A percentile compares a stretch with the other conserved stretches of the same genome.
phyloP scores from a whole-genome alignment of 345 rosid genomes.

The Litchi chinensis region DNA sequence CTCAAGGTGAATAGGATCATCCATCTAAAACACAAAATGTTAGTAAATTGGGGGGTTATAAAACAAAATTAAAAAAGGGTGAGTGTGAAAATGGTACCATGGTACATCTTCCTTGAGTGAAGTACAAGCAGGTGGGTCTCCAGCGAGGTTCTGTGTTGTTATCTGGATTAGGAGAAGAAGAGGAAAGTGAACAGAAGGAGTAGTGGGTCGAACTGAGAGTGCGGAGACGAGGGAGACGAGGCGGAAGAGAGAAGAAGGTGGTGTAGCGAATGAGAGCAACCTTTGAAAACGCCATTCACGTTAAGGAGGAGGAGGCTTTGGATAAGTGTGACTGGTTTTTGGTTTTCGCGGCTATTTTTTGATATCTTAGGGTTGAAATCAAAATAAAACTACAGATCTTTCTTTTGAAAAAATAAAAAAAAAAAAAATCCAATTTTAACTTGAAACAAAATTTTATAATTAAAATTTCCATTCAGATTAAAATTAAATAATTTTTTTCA shows the following conservation, averaged over 20 bases:
- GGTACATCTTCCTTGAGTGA: slow-evolving; percentile 80
- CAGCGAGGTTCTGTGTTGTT: slow-evolving; percentile 35
- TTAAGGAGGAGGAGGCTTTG: neutral
- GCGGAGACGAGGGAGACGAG: slow-evolving; percentile 24
- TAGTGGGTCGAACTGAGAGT: slow-evolving; percentile 10
- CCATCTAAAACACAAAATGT: slow-evolving; percentile 46
- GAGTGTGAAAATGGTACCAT: slow-evolving; percentile 40
- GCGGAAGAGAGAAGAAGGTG: slow-evolving; percentile 4
- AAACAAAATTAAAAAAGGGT: too few species aligned
- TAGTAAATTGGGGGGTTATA: too few species aligned
- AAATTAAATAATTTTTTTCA: too few species aligned
- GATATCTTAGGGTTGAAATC: neutral
- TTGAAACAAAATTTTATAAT: too few species aligned
- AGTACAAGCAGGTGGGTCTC: slow-evolving; percentile 86
- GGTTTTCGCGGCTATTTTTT: neutral
- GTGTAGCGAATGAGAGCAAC: slow-evolving; percentile 16
- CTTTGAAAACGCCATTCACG: slow-evolving; percentile 20
- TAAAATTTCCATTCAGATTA: too few species aligned
- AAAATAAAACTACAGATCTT: neutral
- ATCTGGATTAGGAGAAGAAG: neutral
- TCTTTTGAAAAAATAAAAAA: too few species aligned
- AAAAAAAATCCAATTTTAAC: too few species aligned
- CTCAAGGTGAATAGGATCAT: slow-evolving; percentile 69
- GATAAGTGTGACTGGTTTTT: neutral
- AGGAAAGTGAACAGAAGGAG: slow-evolving; percentile 12